phyloP scores from a whole-genome alignment of 2,329 filamentous ascomycete genomes.

The Aspergillus ibericus region DNA sequence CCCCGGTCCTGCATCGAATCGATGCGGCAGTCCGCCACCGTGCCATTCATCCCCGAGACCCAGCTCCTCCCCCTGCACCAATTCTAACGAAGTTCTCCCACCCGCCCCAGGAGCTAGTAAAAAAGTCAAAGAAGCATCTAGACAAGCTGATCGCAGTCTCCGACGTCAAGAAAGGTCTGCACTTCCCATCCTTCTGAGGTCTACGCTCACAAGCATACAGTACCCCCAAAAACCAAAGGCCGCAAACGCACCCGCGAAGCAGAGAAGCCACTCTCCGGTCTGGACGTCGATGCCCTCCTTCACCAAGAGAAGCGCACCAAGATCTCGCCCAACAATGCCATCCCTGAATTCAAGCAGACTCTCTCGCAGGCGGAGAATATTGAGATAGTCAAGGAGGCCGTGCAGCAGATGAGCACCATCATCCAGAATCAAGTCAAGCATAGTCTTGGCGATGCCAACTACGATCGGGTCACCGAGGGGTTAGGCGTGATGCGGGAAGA shows the following conservation, averaged over 20 bases:
- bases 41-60: conserved; percentile 69
- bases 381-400: conserved; percentile 63
- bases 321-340: conserved; percentile 70
- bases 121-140: conserved; percentile 59
- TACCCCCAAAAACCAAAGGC: conserved; percentile 76
- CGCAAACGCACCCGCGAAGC: conserved; percentile 66
- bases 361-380: conserved; percentile 63
- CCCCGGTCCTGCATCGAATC: conserved; percentile 82
- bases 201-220: conserved; percentile 46
- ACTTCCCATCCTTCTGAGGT: not conserved
- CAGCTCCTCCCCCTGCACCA: conserved; percentile 62
- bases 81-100: conserved; percentile 71
- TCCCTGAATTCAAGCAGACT: conserved; percentile 87
- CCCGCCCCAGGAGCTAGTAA: conserved; percentile 67
- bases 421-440: conserved; percentile 67
- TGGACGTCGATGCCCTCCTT: conserved; percentile 83
- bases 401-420: conserved; percentile 72
- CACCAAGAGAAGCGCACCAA: conserved; percentile 53
- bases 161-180: conserved; percentile 76
- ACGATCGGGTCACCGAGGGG: conserved; percentile 72
- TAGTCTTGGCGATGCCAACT: conserved; percentile 74
- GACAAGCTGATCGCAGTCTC: conserved; percentile 66
- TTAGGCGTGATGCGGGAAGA: conserved; percentile 77
- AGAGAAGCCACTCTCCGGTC: conserved; percentile 81
- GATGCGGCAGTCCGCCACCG: conserved; percentile 82